Base-by-base conservation (phyloP, 2,329 filamentous ascomycete species). In the Chrysoporthe austroafricana region DNA sequence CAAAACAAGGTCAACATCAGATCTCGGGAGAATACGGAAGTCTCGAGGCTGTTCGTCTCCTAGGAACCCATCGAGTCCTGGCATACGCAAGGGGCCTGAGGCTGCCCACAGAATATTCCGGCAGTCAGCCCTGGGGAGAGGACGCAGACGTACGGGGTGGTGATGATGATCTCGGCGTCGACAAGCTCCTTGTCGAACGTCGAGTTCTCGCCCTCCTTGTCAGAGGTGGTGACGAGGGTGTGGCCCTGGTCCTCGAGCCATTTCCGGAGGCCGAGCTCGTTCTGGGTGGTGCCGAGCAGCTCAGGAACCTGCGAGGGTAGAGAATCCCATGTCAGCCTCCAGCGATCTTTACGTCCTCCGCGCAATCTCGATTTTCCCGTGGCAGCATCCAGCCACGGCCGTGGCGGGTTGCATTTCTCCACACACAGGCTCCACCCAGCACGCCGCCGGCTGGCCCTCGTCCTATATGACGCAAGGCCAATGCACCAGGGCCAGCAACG, bases 191-290 rank as follows among this genome's bases (percentile, higher is more conserved):
- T 88, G 82, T 98, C 96, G 70, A 99, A 98, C 73, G 87, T 91
- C 70, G 95, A 98, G 86, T 91, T 88, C 84, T 93, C 91, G 73
- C 93, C 91, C 75, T 99, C 96, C 76, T 99, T 99, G 86, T 97
- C 93, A 58, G 94, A 97, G 72, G 96, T 99, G 76, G 96, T 99
- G 74, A 99, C 88, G 70, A 99, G 89, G 72, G 93, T 96, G 88
- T 99, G 96, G 76, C 96, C 96, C 81, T 96, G 91, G 71, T 95
- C 92, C 86, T 98, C 96, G 74, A 99, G 90, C 95, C 96, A 99
- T 83, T 96, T 94, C 78, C 96, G 90, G 79, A 99, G 86, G 75
- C 96, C 96, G 71, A 99, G 93, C 87, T 99, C 96, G 82, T 98
- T 98, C 87, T 99, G 93, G 61, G 94, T 97, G 72, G 96, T 97